Percentiles rank a stretch among this genome's conserved stretches.
These are phyloP conservation scores for Cornus kousa DNA, from an alignment of 148 eudicot species.

Conservation along the genomic window DNA sequence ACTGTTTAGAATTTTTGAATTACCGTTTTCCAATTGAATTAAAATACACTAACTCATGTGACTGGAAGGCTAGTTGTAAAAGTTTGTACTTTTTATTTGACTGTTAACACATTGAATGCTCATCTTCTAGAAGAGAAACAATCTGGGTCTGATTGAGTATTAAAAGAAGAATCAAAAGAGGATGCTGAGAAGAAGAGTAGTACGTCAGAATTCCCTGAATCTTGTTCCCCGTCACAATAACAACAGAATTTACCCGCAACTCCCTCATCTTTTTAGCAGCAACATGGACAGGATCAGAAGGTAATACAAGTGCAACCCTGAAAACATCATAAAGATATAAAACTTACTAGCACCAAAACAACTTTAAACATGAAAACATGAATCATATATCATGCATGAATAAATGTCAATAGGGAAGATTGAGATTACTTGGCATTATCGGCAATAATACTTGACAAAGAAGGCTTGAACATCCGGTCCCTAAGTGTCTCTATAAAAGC, in stretches of 20 bases:
- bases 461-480: constrained; percentile 95
- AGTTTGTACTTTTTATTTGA: background rate
- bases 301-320: constrained; percentile 72
- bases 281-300: constrained; percentile 77
- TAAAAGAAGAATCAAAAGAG: constrained; percentile 8
- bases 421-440: constrained; percentile 64
- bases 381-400: background rate
- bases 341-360: constrained; percentile 12
- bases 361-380: background rate
- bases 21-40: background rate
- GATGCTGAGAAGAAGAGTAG: background rate
- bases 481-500: constrained; percentile 88
- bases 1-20: too few species aligned
- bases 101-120: background rate
- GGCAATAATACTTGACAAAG: constrained; percentile 73
- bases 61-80: too few species aligned
- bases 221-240: constrained; percentile 56
- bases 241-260: constrained; percentile 63
- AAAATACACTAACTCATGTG: background rate
- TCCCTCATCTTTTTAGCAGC: constrained; percentile 93
- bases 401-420: constrained; percentile 4
- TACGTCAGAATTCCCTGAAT: constrained; percentile 94
- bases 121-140: background rate
- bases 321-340: constrained; percentile 9
- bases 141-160: background rate